phyloP scores from a whole-genome alignment of 2,329 filamentous ascomycete species.

The Ophiostoma sp. region DNA sequence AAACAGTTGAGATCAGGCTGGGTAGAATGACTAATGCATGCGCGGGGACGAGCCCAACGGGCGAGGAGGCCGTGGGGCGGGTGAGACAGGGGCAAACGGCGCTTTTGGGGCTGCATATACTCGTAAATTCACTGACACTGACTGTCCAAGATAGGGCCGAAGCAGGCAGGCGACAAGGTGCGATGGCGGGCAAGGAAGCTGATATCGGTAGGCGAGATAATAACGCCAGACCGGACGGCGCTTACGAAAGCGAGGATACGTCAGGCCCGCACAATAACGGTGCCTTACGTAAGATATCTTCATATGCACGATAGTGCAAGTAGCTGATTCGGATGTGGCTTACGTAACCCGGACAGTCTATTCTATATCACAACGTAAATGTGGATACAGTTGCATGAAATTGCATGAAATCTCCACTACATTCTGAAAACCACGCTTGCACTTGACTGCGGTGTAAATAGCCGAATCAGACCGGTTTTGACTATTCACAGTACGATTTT shows the following conservation, averaged over 20 bases:
- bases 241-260: slow-evolving; percentile 15
- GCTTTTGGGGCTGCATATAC: not conserved
- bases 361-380: too few relatives aligned
- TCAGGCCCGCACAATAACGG: slow-evolving; percentile 3
- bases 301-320: not conserved
- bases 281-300: slow-evolving; percentile 13
- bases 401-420: too few relatives aligned
- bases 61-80: slow-evolving; percentile 1
- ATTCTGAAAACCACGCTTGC: too few relatives aligned
- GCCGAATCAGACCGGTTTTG: too few relatives aligned
- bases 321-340: too few relatives aligned
- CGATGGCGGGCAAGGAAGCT: not conserved
- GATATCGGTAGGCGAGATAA: slow-evolving; percentile 1
- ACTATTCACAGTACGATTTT: too few relatives aligned
- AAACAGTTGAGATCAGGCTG: slow-evolving; percentile 1
- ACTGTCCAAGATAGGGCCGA: too few relatives aligned
- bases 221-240: slow-evolving; percentile 16
- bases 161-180: not conserved
- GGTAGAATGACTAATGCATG: not conserved
- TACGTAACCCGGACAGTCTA: too few relatives aligned
- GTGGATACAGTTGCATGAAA: too few relatives aligned
- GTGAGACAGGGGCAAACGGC: not conserved
- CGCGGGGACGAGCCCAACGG: not conserved
- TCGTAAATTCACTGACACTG: too few relatives aligned
- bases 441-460: too few relatives aligned